Percentiles rank a stretch among this genome's conserved stretches.
Conservation (phyloP, 2,329 filamentous ascomycete genomes). For the Monilinia vaccinii-corymbosi region DNA sequence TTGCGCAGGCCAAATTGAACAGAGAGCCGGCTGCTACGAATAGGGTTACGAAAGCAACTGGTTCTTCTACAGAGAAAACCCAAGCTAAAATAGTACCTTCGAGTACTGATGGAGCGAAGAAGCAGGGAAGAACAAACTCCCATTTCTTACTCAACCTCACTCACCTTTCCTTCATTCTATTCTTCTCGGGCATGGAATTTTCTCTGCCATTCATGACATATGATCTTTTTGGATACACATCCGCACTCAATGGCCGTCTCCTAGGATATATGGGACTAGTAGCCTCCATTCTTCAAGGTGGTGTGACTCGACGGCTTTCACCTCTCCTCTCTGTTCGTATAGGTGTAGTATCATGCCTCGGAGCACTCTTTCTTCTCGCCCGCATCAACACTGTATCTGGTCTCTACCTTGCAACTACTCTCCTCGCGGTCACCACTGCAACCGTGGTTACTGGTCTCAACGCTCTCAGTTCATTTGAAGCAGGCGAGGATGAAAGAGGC, state of each 20-base stretch:
- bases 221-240: conserved; percentile 77
- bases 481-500: conserved; percentile 68
- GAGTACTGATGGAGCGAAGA: conserved; percentile 18
- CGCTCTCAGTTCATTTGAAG: conserved; percentile 84
- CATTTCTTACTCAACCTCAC: conserved; percentile 73
- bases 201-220: conserved; percentile 96
- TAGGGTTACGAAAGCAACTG: conserved; percentile 13
- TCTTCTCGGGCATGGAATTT: conserved; percentile 98
- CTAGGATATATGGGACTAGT: conserved; percentile 88
- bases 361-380: conserved; percentile 72
- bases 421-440: conserved; percentile 81
- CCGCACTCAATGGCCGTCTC: conserved; percentile 72
- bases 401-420: conserved; percentile 73
- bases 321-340: conserved; percentile 71
- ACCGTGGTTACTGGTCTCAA: conserved; percentile 94
- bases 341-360: conserved; percentile 67
- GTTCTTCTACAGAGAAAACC: conserved; percentile 8
- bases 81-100: conserved; percentile 23
- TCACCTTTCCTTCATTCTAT: conserved; percentile 86
- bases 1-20: conserved; percentile 27
- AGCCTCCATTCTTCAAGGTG: conserved; percentile 85
- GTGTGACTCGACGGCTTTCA: conserved; percentile 76
- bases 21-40: conserved; percentile 21
- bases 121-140: conserved; percentile 56
- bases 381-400: conserved; percentile 56